Base-by-base conservation (phyloP, 768 basidiomycete species). In the Pleurotus djamor region DNA sequence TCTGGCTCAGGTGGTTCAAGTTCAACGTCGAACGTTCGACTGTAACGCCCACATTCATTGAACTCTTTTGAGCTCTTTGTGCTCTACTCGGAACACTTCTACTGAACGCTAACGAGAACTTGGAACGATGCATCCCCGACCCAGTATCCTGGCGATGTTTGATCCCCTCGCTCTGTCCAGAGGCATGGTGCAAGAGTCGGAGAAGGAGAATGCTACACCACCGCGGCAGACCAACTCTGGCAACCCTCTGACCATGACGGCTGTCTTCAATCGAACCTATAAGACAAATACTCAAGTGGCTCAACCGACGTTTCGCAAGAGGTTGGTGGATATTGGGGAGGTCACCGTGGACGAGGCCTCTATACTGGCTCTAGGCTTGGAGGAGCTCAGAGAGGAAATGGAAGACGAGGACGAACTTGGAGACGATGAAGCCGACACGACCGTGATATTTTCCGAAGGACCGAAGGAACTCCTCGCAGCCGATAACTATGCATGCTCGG, bases 301-400 rank as follows among this genome's bases (percentile, higher is more conserved):
- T 38, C 56, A 44, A 21, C 59, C 59, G 13, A 68, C 67, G 28
- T 70, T 75, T 54, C 76, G 71, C 44, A 74, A 72, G 44, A 76
- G 79, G 36, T 74, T 83, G 41, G 69, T 82, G 37, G 82, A 83
- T 66, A 66, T 84, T 49, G 82, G 82, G 32, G 82, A 84, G 60
- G 69, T 76, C 9, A 81, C 82, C 0, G 64, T 77, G 32, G 74
- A 76, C 50, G 75, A 79, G 49, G 64, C 69, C 8, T 69, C 69
- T 17, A 68, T 71, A 65, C 67, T 51, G 66, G 70, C 33, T 61
- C 65, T 74, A 16, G 69, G 67, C 10, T 73, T 74, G 48, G 73
- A 76, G 52, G 73, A 72, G 7, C 70, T 71, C n/a, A 58, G 68
- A 4, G 69, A 74, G 37, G 69, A 68, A 8, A 65, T 66, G 36